Conservation (phyloP, 768 basidiomycete genomes). For the Macrolepiota fuliginosa region DNA sequence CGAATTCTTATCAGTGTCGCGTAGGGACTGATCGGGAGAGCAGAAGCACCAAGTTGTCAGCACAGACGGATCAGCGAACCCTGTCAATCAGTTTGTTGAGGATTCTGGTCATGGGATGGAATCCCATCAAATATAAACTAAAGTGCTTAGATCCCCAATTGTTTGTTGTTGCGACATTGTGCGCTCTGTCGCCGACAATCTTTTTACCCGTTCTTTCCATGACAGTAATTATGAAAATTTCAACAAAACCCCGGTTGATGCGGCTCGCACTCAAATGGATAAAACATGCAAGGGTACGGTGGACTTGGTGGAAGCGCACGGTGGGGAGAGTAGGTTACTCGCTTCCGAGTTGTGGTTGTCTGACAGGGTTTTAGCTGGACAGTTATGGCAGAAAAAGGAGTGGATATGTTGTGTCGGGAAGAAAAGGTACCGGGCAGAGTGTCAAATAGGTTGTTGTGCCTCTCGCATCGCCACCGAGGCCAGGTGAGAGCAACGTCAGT, state of each 20-base stretch:
- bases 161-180: background rate
- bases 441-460: conserved; percentile 3
- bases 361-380: background rate
- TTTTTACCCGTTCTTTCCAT: background rate
- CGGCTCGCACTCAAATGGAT: background rate
- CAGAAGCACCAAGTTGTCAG: background rate
- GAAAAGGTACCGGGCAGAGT: conserved; percentile 4
- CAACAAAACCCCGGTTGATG: conserved; percentile 7
- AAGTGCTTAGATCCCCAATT: background rate
- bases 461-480: conserved; percentile 7
- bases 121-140: conserved; percentile 2
- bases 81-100: conserved; percentile 5
- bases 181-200: conserved; percentile 3
- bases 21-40: conserved; percentile 2
- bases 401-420: background rate
- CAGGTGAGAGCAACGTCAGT: background rate
- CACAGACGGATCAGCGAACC: conserved; percentile 5
- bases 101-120: conserved; percentile 7
- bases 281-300: background rate
- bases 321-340: no score
- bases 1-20: background rate
- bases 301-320: no score
- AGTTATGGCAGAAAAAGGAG: background rate
- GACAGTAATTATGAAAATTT: background rate
- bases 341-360: background rate